Evolutionary conservation across 1,284 basidiomycete species (phyloP), one percentile per base, ranked within the genome.

Genomic region (Mycosarcoma maydis): DNA sequence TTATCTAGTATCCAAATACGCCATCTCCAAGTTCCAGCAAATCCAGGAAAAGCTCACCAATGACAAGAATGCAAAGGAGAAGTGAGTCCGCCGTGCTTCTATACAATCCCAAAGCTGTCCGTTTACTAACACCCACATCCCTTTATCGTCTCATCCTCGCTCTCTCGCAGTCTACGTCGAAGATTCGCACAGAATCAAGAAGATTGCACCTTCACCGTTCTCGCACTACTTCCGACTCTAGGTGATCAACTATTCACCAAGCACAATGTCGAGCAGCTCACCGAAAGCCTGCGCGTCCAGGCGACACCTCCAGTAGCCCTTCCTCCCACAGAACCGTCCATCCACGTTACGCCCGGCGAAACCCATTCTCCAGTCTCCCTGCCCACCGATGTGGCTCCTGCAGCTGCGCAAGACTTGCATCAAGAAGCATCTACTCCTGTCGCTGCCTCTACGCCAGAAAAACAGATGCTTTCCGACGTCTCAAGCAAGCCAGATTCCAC

Each of bases 211-310:
- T 95, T 89, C 78, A 94, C 91, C 2, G 85, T 92, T 34, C 87
- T 92, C 79, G 89, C 90, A 0, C 86, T 93, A 29, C 83, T 94
- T 9, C 90, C 91, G 0, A 90, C 90, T 0, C 85, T 95, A 10
- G 87, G 88, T 2, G 84, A 87, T 16, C 88, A 90, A 70, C 86
- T 95, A 13, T 83, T 92, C 16, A 83, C 86, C 24, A 87, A 88
- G 41, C 90, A 94, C 87, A 88, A 95, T 74, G 90, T 95, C 19
- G 93, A 95, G 73, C 84, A 84, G 1, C 83, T 93, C 13, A 93
- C 90, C 0, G 83, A 86, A 22, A 89, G 91, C 75, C 85, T 94
- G 10, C 88, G 65, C 14, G 50, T 59, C 8, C 66, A 58, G 41
- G 45, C 65, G 6, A 55, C 50, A 0, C 53, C 57, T 29, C 39